Conservation (phyloP, 2,329 filamentous ascomycete species). For the Trichoderma breve region DNA sequence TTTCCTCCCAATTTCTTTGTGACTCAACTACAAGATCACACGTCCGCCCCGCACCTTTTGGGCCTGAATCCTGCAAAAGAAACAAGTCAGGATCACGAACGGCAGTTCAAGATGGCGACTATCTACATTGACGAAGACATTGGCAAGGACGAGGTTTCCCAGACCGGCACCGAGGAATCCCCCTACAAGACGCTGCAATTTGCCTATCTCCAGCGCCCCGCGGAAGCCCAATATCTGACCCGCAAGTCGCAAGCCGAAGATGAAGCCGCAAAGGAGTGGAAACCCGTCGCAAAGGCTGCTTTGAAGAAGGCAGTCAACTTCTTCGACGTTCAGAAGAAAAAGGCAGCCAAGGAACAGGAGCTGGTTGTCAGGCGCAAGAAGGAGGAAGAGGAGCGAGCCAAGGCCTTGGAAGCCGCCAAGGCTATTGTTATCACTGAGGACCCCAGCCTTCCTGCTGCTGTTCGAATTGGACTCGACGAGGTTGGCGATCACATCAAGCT, state of each 20-base stretch:
- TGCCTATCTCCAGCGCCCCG: slow-evolving; percentile 59
- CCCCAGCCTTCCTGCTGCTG: slow-evolving; percentile 64
- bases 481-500: slow-evolving; percentile 32
- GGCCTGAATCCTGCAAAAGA: not conserved
- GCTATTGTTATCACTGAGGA: slow-evolving; percentile 71
- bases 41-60: slow-evolving; percentile 9
- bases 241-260: slow-evolving; percentile 53
- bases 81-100: not conserved
- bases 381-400: slow-evolving; percentile 25
- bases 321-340: slow-evolving; percentile 26
- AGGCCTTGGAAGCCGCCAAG: slow-evolving; percentile 68
- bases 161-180: slow-evolving; percentile 65
- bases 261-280: slow-evolving; percentile 34
- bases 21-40: slow-evolving; percentile 17
- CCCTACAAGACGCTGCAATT: slow-evolving; percentile 80
- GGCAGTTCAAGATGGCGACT: slow-evolving; percentile 32
- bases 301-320: slow-evolving; percentile 26
- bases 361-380: slow-evolving; percentile 24
- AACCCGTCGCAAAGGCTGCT: slow-evolving; percentile 26
- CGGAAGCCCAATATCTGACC: slow-evolving; percentile 32
- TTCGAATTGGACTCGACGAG: slow-evolving; percentile 61
- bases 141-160: slow-evolving; percentile 67
- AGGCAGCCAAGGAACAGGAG: slow-evolving; percentile 25
- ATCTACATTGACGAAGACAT: slow-evolving; percentile 67
- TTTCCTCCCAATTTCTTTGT: slow-evolving; percentile 7